Conservation (phyloP, 208 protist species). For the Trypanosoma congolense region DNA sequence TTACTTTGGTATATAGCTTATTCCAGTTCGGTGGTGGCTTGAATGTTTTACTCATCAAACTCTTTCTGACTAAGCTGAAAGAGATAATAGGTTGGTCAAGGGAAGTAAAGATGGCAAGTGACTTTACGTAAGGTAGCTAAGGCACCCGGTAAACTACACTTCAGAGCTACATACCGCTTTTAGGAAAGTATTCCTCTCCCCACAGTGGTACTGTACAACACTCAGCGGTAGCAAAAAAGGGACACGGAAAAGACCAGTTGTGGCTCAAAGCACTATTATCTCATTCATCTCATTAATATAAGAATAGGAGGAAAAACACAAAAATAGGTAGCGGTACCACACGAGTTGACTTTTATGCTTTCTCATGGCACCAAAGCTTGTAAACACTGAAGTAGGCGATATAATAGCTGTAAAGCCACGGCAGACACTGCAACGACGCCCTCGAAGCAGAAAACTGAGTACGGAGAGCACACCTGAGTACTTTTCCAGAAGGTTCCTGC, state of each 20-base stretch:
- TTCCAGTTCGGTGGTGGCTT: slow-evolving; percentile 67
- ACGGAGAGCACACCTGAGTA: slow-evolving; percentile 43
- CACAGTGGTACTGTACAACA: not conserved
- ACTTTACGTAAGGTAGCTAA: too few species aligned
- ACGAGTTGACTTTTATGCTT: slow-evolving; percentile 91
- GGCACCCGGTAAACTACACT: too few species aligned
- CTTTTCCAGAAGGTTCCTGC: slow-evolving; percentile 54
- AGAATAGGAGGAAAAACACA: slow-evolving; percentile 94
- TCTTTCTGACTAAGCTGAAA: too few species aligned
- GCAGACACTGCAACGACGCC: not conserved
- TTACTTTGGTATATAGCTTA: slow-evolving; percentile 52
- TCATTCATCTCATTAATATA: slow-evolving; percentile 88
- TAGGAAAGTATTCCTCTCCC: too few species aligned
- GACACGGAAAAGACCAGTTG: not conserved
- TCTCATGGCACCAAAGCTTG: slow-evolving; percentile 77
- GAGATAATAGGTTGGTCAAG: too few species aligned
- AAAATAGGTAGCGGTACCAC: slow-evolving; percentile 96
- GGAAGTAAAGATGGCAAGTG: too few species aligned
- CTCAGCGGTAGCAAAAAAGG: not conserved
- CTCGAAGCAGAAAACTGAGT: not conserved
- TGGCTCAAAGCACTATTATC: slow-evolving; percentile 6
- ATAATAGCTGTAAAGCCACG: slow-evolving; percentile 43
- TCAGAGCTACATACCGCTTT: too few species aligned
- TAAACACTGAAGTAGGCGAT: slow-evolving; percentile 37
- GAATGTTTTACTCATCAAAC: slow-evolving; percentile 20